Percentiles rank a stretch among this genome's conserved stretches.
Evolutionary conservation across 495 filamentous ascomycete genomes (phyloP).

Genomic region (Recurvomyces mirabilis): DNA sequence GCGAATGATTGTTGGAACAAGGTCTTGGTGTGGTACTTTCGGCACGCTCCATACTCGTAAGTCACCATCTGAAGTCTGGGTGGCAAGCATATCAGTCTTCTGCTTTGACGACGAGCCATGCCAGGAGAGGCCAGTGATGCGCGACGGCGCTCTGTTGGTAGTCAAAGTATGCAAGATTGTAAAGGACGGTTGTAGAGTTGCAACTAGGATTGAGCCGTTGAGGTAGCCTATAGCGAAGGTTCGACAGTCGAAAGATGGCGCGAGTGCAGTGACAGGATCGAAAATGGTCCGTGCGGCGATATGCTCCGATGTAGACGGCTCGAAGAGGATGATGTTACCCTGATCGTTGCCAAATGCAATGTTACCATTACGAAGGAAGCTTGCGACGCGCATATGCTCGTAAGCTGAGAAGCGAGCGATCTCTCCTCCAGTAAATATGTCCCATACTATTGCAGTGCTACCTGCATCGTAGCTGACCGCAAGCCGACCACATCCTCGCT

Average conservation of each 20-base stretch:
- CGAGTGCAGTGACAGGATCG: conserved; percentile 84
- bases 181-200: conserved; percentile 79
- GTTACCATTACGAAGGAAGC: conserved; percentile 97
- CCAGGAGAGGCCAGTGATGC: conserved; percentile 86
- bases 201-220: conserved; percentile 90
- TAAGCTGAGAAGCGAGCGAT: conserved; percentile 83
- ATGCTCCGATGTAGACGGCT: conserved; percentile 86
- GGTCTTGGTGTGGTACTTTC: conserved; percentile 63
- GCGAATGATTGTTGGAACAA: conserved; percentile 69
- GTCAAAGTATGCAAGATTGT: conserved; percentile 89
- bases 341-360: conserved; percentile 87
- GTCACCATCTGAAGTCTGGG: conserved; percentile 84
- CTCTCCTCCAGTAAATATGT: conserved; percentile 83
- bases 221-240: conserved; percentile 98
- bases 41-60: conserved; percentile 94
- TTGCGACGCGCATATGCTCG: conserved; percentile 69
- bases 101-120: conserved; percentile 94
- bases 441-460: conserved; percentile 93
- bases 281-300: conserved; percentile 86
- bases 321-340: conserved; percentile 90
- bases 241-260: conserved; percentile 82
- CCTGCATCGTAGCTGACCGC: conserved; percentile 89
- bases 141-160: conserved; percentile 69
- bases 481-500: conserved; percentile 68
- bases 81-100: conserved; percentile 96